A percentile compares a stretch with the other conserved stretches of the same genome.
phyloP scores from a whole-genome alignment of 2,329 filamentous ascomycete genomes.

The Biscogniauxia sp. region DNA sequence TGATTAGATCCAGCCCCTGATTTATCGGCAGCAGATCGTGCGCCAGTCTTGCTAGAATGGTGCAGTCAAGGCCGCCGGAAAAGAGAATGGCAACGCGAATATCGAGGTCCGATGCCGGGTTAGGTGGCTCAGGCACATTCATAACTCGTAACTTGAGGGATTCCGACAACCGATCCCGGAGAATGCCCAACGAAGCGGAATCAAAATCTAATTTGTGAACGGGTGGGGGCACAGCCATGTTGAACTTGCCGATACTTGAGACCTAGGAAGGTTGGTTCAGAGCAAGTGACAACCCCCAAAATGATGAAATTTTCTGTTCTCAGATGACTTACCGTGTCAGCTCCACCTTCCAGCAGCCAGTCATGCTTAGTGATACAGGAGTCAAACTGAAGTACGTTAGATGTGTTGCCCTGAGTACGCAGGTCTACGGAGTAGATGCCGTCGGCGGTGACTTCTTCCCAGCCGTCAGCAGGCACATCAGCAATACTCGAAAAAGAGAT shows the following conservation, averaged over 20 bases:
- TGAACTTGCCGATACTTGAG: conserved; percentile 54
- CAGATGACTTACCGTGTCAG: conserved; percentile 44
- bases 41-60: conserved; percentile 74
- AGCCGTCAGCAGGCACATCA: conserved; percentile 50
- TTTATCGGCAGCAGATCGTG: conserved; percentile 70
- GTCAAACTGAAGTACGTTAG: conserved; percentile 11
- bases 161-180: conserved; percentile 54
- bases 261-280: conserved; percentile 47
- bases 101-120: conserved; percentile 31
- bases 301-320: neutral
- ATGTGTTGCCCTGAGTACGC: conserved; percentile 13
- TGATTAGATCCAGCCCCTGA: conserved; percentile 81
- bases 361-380: conserved; percentile 24
- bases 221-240: conserved; percentile 40
- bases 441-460: conserved; percentile 81
- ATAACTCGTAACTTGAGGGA: conserved; percentile 65
- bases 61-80: conserved; percentile 92
- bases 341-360: conserved; percentile 35
- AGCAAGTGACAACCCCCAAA: conserved; percentile 27
- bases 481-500: conserved; percentile 71
- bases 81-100: conserved; percentile 77
- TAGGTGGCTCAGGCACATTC: conserved; percentile 60
- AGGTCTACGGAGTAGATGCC: conserved; percentile 73
- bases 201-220: conserved; percentile 32
- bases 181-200: conserved; percentile 49